Evolutionary conservation across 495 filamentous ascomycete genomes (phyloP), one percentile per base, ranked within the genome.

Genomic region (Sphaerosporella brunnea): DNA sequence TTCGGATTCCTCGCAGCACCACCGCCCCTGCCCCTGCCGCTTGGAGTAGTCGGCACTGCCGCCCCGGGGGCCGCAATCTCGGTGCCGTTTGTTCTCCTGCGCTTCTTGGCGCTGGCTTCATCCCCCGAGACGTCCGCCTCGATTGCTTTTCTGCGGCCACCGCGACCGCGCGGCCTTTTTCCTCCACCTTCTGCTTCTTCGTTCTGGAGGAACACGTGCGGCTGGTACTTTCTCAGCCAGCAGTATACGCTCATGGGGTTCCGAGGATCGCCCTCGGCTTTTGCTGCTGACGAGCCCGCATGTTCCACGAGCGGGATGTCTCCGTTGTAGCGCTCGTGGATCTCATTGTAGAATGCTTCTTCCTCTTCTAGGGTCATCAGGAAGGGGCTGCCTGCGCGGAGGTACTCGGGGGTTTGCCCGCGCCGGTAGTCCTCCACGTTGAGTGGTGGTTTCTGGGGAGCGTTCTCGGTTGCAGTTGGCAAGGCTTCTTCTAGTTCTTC

Each of bases 191-290:
- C 84, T 44, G 77, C 78, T 59, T 88, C 84, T 45, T 78, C 78
- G 54, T 87, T 83, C 59, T 88, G 81, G 0, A 92, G 65, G 65
- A 87, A 90, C 18, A 80, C 79, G 48, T 85, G 75, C 0, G 85
- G 85, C 47, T 84, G 80, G 57, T 92, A 74, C 48, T 77, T 75
- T 26, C 82, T 74, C 19, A 95, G 67, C 87, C 87, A 95, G 62
- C 88, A 90, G 66, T 86, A 84, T 1, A 92, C 83, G 21, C 79
- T 84, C 30, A 82, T 77, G 0, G 82, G 84, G 55, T 93, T 95
- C 23, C 75, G 73, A 3, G 84, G 64, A 15, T 73, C 68, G 32
- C 75, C 69, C 45, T 86, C 80, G 18, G 54, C 57, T 28, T 56
- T 56, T 2, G 45, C 47, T 19, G 34, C 41, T 19, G 23, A 47